phyloP scores from a whole-genome alignment of 2,329 filamentous ascomycete species.

The Hymenoscyphus scutula region DNA sequence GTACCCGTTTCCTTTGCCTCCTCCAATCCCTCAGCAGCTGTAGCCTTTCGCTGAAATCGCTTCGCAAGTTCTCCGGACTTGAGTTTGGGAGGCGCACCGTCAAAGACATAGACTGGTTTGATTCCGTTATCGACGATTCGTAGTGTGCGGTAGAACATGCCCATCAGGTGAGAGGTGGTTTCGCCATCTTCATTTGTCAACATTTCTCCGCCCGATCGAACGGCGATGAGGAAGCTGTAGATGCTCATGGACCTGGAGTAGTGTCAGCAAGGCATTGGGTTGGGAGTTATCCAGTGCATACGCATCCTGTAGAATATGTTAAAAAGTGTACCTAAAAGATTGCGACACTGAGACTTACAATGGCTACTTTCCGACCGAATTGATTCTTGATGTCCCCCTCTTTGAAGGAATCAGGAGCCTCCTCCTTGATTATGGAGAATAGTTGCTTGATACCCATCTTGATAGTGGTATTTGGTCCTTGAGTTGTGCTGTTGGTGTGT shows the following conservation, averaged over 20 bases:
- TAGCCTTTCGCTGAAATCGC: slow-evolving; percentile 90
- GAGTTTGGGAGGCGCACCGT: slow-evolving; percentile 92
- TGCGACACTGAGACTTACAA: slow-evolving; percentile 57
- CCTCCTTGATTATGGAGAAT: slow-evolving; percentile 80
- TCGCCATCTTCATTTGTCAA: slow-evolving; percentile 93
- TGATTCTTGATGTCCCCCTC: slow-evolving; percentile 98
- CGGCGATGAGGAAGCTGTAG: slow-evolving; percentile 97
- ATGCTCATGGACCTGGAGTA: slow-evolving; percentile 84
- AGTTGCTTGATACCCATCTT: slow-evolving; percentile 69
- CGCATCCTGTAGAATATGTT: slow-evolving; percentile 51
- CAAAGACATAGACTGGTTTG: slow-evolving; percentile 97
- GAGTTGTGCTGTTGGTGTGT: slow-evolving; percentile 8
- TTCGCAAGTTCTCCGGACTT: slow-evolving; percentile 97
- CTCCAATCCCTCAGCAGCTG: slow-evolving; percentile 84
- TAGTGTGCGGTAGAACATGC: slow-evolving; percentile 98
- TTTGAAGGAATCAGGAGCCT: slow-evolving; percentile 94
- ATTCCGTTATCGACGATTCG: slow-evolving; percentile 99
- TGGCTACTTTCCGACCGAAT: slow-evolving; percentile 96
- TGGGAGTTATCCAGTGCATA: slow-evolving; percentile 37
- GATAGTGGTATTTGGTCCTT: slow-evolving; percentile 15
- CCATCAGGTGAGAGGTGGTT: slow-evolving; percentile 97
- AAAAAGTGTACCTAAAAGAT: slow-evolving; percentile 17
- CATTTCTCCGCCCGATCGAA: slow-evolving; percentile 94
- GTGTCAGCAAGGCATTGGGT: slow-evolving; percentile 19
- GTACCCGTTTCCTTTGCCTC: slow-evolving; percentile 97